Conservation (phyloP, 495 filamentous ascomycete genomes). For the Xylaria acuta region DNA sequence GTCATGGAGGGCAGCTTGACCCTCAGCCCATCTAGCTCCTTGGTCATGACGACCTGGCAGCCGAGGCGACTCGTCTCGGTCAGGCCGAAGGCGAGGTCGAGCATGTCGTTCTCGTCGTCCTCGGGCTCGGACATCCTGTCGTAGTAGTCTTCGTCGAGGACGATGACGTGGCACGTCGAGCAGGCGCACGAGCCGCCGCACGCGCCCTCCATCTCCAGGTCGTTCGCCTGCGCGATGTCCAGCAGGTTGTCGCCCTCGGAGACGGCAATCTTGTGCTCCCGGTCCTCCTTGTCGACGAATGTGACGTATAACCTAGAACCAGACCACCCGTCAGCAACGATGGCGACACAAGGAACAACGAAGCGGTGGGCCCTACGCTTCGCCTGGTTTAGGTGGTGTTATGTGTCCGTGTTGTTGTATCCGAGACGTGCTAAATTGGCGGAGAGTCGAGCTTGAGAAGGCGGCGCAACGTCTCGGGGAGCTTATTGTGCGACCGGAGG, state of each 20-base stretch:
- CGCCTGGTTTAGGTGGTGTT: constrained; percentile 84
- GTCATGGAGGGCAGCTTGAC: constrained; percentile 92
- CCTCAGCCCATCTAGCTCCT: constrained; percentile 83
- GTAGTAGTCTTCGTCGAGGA: constrained; percentile 80
- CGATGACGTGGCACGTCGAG: constrained; percentile 96
- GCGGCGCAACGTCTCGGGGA: constrained; percentile 9
- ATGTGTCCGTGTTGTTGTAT: constrained; percentile 75
- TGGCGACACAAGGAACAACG: constrained; percentile 15
- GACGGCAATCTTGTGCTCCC: constrained; percentile 76
- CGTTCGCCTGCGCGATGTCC: constrained; percentile 92
- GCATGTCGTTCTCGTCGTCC: constrained; percentile 99
- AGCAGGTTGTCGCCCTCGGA: constrained; percentile 87
- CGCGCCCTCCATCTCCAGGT: constrained; percentile 97
- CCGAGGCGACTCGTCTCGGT: constrained; percentile 96
- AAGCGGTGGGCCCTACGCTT: constrained; percentile 68
- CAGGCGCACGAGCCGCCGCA: constrained; percentile 97
- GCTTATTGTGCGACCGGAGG: constrained; percentile 8
- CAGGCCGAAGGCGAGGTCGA: constrained; percentile 93
- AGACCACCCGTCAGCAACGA: constrained; percentile 6
- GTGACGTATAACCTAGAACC: constrained; percentile 78
- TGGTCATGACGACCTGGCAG: constrained; percentile 91
- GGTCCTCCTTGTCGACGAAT: constrained; percentile 93
- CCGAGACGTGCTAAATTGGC: constrained; percentile 71
- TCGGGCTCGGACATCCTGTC: constrained; percentile 91
- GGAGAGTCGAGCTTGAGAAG: constrained; percentile 38